Evolutionary conservation across 495 filamentous ascomycete genomes (phyloP).

Genomic region (Xylaria cubensis): DNA sequence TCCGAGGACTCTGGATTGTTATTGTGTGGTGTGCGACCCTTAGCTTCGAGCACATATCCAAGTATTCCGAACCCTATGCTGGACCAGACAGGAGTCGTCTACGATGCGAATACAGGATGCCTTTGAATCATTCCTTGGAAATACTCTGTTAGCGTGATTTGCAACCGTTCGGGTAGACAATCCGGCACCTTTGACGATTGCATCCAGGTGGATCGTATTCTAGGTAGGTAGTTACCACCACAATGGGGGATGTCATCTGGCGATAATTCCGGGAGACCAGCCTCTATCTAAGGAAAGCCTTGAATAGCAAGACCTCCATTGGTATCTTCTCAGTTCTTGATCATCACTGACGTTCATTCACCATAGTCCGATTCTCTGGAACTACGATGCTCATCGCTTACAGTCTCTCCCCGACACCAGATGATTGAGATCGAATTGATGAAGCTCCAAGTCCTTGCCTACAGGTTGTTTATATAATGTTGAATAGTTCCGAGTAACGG

Average conservation of each 20-base stretch:
- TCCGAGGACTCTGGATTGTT: neutral
- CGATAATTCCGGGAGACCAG: slow-evolving; percentile 2
- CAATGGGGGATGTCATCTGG: neutral
- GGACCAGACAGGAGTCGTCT: slow-evolving; percentile 27
- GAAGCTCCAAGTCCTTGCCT: neutral
- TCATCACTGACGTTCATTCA: neutral
- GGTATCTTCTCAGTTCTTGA: neutral
- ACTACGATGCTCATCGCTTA: neutral
- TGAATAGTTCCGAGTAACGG: slow-evolving; percentile 2
- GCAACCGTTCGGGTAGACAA: neutral
- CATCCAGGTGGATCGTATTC: neutral
- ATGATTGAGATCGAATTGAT: neutral
- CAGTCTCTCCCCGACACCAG: slow-evolving; percentile 12
- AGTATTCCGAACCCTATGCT: slow-evolving; percentile 30
- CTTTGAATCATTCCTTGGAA: slow-evolving; percentile 24
- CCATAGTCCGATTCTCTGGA: neutral
- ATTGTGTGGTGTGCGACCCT: neutral
- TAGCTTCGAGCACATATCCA: slow-evolving; percentile 3
- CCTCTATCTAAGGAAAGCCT: slow-evolving; percentile 47
- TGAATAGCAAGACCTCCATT: slow-evolving; percentile 45
- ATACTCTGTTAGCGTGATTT: slow-evolving; percentile 9
- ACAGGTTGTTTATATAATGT: neutral
- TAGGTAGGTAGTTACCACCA: neutral
- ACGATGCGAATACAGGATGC: slow-evolving; percentile 28
- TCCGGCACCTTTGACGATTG: slow-evolving; percentile 5